Evolutionary conservation across 768 basidiomycete species (phyloP).

Genomic region (Calocybe gangraenosa): DNA sequence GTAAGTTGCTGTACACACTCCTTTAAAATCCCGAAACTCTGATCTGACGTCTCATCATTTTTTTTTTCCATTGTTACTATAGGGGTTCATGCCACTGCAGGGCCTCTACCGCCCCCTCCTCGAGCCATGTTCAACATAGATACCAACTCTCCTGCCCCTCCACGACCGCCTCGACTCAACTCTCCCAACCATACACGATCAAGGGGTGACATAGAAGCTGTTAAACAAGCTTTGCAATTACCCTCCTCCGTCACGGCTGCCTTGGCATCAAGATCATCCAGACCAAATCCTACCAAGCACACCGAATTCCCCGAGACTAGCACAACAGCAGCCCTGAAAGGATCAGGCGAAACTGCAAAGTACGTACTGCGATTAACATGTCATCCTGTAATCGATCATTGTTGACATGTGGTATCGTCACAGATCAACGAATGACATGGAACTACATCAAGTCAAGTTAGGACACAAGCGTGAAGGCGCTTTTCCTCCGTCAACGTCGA

Average conservation of each 20-base stretch:
- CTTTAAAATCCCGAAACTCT: background rate
- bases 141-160: conserved; percentile 43
- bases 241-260: conserved; percentile 50
- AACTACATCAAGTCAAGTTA: conserved; percentile 21
- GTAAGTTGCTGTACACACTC: conserved; percentile 23
- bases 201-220: conserved; percentile 48
- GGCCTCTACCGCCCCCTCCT: conserved; percentile 70
- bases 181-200: conserved; percentile 45
- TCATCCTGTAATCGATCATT: background rate
- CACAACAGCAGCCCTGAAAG: background rate
- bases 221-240: conserved; percentile 57
- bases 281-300: conserved; percentile 2
- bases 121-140: conserved; percentile 49
- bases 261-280: conserved; percentile 26
- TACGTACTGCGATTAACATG: conserved; percentile 4
- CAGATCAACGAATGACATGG: conserved; percentile 11
- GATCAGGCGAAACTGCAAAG: conserved; percentile 9
- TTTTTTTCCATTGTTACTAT: too few species aligned
- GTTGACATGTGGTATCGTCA: conserved; percentile 8
- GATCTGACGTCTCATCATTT: conserved; percentile 12
- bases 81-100: conserved; percentile 65
- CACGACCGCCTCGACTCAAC: conserved; percentile 59
- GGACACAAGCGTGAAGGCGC: conserved; percentile 61
- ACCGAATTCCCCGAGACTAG: conserved; percentile 8
- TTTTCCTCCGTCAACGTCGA: conserved; percentile 43